Conservation (phyloP, 768 basidiomycete genomes). For the Asterophora parasitica region DNA sequence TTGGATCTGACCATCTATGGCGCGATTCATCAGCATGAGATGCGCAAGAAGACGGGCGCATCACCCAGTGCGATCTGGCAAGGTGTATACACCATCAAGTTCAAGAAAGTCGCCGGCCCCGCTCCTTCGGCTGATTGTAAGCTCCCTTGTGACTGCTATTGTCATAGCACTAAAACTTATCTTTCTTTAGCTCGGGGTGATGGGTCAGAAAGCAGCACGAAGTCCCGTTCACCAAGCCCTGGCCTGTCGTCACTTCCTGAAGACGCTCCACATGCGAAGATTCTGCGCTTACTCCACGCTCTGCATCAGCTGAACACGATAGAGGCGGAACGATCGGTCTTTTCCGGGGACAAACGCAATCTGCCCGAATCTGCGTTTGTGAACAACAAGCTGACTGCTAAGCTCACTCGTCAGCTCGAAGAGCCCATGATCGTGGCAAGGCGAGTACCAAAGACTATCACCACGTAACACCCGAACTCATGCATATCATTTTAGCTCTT, state of each 20-base stretch:
- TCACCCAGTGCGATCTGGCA: constrained; percentile 80
- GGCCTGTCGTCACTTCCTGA: constrained; percentile 76
- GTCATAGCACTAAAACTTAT: background rate
- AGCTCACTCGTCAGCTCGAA: constrained; percentile 94
- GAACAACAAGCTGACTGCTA: constrained; percentile 97
- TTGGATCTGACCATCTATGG: constrained; percentile 94
- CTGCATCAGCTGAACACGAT: constrained; percentile 76
- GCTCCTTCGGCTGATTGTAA: constrained; percentile 57
- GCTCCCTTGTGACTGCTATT: constrained; percentile 16
- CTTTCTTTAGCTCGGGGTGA: constrained; percentile 32
- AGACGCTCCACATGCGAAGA: constrained; percentile 83
- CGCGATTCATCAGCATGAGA: constrained; percentile 89
- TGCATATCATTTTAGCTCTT: constrained; percentile 53
- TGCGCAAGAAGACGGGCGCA: constrained; percentile 64
- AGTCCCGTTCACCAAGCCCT: constrained; percentile 60
- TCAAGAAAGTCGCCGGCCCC: constrained; percentile 87
- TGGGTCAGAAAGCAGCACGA: constrained; percentile 37
- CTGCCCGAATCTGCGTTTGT: constrained; percentile 84
- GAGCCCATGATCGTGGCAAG: constrained; percentile 99
- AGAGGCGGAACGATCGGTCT: constrained; percentile 57
- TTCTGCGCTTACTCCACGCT: constrained; percentile 84
- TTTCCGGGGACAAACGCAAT: constrained; percentile 47
- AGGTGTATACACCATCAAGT: constrained; percentile 87
- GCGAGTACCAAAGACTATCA: constrained; percentile 36
- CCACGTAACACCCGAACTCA: constrained; percentile 5